Evolutionary conservation across 352 stramenopile genomes (phyloP), one percentile per base, ranked within the genome.

Genomic region (Globisporangium megalacanthum): DNA sequence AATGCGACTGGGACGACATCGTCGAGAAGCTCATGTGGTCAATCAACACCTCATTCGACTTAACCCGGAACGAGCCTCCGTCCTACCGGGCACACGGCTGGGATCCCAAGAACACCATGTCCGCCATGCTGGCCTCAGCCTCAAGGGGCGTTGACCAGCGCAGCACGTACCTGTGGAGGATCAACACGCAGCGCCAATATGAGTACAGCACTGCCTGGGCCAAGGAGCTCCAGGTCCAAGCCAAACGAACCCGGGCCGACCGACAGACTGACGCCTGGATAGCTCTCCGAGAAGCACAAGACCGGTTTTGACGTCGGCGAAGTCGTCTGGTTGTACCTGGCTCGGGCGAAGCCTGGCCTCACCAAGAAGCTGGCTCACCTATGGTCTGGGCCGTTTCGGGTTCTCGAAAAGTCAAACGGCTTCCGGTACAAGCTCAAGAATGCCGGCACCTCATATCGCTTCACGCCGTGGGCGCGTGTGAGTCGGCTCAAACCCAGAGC

Each of bases 1-100:
- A 75, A 56, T 54, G 54, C 17, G 68, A 77, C 36, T 80, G 71
- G 63, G 68, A 80, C 1, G 56, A 69, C 0, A 13, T 73, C 1
- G 65, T 56, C 0, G 56, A 69, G 17, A 52, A 54, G 2, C 50
- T 77, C 11, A 68, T 66, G 60, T 72, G 66, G 46, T 54, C 65
- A 0, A 9, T 69, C 17, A 73, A 57, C 36, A 59, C 57, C 0
- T 66, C 56, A 0, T 72, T 62, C 20, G 61, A 69, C 25, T 50
- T 52, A 6, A 66, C 61, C 0, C 4, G 60, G 0, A 49, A 54
- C 10, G 60, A 62, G 0, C 69, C 57, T 0, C 47, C 65, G 3
- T 69, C 67, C 15, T 68, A 53, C 17, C 22, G 68, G 5, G 48
- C 66, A 0, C 58, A 67, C 22, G 58, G 51, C 1, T 69, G 62